A percentile compares a stretch with the other conserved stretches of the same genome.
phyloP scores from a whole-genome alignment of 495 filamentous ascomycete species.

The Trichocladium uniseriatum region DNA sequence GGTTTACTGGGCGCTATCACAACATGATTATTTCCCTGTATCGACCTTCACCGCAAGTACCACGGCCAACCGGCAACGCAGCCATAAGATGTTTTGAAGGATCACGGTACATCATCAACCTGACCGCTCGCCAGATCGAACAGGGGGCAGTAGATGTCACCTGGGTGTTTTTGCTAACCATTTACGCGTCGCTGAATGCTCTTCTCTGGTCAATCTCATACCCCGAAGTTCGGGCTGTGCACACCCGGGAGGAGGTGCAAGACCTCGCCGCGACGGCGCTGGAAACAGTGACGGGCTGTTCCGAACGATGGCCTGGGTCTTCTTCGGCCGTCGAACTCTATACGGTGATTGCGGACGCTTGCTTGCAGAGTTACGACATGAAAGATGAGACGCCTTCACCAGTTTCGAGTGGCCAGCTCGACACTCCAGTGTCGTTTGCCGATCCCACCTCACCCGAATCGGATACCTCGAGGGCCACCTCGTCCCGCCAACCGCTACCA shows the following conservation, averaged over 20 bases:
- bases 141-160: slow-evolving; percentile 70
- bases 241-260: slow-evolving; percentile 62
- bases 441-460: slow-evolving; percentile 38
- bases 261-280: slow-evolving; percentile 59
- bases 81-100: slow-evolving; percentile 76
- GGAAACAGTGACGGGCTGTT: slow-evolving; percentile 62
- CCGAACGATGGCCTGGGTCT: slow-evolving; percentile 82
- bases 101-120: slow-evolving; percentile 64
- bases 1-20: slow-evolving; percentile 70
- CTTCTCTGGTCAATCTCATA: slow-evolving; percentile 85
- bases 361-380: slow-evolving; percentile 67
- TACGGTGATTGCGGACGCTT: slow-evolving; percentile 65
- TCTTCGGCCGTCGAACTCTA: slow-evolving; percentile 75
- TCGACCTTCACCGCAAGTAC: slow-evolving; percentile 82
- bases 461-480: slow-evolving; percentile 19
- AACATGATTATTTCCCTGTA: slow-evolving; percentile 78
- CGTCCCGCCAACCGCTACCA: slow-evolving; percentile 11
- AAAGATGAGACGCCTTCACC: slow-evolving; percentile 39
- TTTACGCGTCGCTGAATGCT: slow-evolving; percentile 82
- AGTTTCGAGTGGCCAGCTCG: slow-evolving; percentile 51
- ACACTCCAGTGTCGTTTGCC: slow-evolving; percentile 47
- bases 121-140: slow-evolving; percentile 67
- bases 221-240: slow-evolving; percentile 61
- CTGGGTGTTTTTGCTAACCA: slow-evolving; percentile 79
- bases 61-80: slow-evolving; percentile 65